Base-by-base conservation (phyloP, 2,329 filamentous ascomycete genomes). In the Catunica adiposa region DNA sequence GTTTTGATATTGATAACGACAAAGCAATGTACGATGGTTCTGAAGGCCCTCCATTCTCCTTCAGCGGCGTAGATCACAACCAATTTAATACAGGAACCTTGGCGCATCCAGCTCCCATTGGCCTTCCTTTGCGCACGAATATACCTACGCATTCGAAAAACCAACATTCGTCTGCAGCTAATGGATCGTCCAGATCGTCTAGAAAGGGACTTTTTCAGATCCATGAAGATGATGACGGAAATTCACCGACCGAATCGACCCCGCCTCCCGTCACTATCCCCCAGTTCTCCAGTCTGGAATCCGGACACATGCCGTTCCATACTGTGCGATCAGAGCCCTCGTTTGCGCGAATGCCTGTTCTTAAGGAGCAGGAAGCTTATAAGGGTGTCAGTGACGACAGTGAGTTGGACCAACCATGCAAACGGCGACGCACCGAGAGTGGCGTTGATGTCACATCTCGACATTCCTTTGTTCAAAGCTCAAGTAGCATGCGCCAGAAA, bases 181-280 rank as follows among this genome's bases (percentile, higher is more conserved):
- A 47, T 17, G 17, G 53, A 11, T 26, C 54, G 9, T 48, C 53
- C 23, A n/a, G 53, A 11, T 26, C 54, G 9, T 48, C 53, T 40
- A 58, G 55, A 34, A 58, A 54, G 26, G 46, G 55, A 15, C 52
- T 58, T 23, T 58, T 58, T n/a, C 56, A 56, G 40, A 58, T 58
- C 42, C 56, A 58, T 31, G 56, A 58, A 7, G 53, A 55, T n/a
- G 56, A 58, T 34, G 44, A 20, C 23, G 15, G 37, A 20, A 58
- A 58, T 17, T 56, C 56, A 22, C 53, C 54, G 5, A 52, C 37
- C 8, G 56, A 58, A n/a, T 55, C 53, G 7, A 58, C 53, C 17
- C 56, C 56, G 31, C 56, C 56, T 1, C 56, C 56, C 6, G 26
- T 53, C 7, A 17, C 56, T 4, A 34, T 42, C 22, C 17, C 56